Base-by-base conservation (phyloP, 2,329 filamentous ascomycete species). In the Stagonosporopsis chrysanthemi region DNA sequence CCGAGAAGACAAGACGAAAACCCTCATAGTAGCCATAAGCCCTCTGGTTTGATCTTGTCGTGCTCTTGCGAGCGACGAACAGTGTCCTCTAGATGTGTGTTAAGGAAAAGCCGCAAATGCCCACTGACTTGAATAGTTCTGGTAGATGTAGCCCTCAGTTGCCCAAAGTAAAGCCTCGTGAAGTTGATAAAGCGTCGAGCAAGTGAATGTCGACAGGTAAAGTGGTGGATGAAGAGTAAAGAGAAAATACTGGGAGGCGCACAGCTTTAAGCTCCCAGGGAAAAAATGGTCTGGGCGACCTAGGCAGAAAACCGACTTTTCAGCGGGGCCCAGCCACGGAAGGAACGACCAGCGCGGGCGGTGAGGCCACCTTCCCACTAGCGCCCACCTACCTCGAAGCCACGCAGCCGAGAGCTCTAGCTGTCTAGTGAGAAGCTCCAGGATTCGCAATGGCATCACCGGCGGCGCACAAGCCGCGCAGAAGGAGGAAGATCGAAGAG, bases 1-100 rank as follows among this genome's bases (percentile, higher is more conserved):
- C 80, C 79, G 74, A 79, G 78, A 78, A 76, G 68, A 73, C 75
- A 75, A 77, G 64, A 75, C 65, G 65, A 68, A 73, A 73, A 73
- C 71, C 75, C 74, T 75, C 75, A 68, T 68, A 76, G 70, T 73
- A 73, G 70, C 71, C 65, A 69, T 72, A 73, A 72, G 74, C 73
- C 70, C 70, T 73, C 72, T 75, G 69, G 65, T 73, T 58, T 69
- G 61, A 74, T 74, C 68, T 71, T 70, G 69, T 67, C 64, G 63
- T 69, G 69, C 70, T 68, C 67, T 68, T 50, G 61, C 64, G 72
- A 75, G 72, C 75, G 70, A 74, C 70, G 67, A 69, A 70, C 62
- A 57, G 57, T 67, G 61, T 66, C 66, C 68, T 68, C 68, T 72
- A 59, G 59, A 59, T 72, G 69, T 74, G 73, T 75, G 73, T 75